Percentiles rank a stretch among this genome's conserved stretches.
Evolutionary conservation across 1,284 basidiomycete genomes (phyloP).

Genomic region (Naganishia sp.): DNA sequence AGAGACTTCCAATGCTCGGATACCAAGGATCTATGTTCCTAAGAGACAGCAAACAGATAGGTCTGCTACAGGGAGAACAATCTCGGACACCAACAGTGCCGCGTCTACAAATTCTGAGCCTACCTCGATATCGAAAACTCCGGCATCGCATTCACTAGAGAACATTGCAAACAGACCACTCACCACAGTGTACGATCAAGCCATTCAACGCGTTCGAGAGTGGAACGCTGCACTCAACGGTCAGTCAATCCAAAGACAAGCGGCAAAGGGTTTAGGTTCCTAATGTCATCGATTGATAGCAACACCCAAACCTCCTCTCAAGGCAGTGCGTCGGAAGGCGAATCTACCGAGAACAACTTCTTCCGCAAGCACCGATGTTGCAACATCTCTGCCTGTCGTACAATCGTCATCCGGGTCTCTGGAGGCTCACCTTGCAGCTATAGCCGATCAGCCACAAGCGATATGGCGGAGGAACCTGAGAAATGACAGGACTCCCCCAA

Average conservation of each 20-base stretch:
- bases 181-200: constrained; percentile 86
- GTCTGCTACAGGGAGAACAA: background rate
- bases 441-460: constrained; percentile 19
- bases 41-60: constrained; percentile 4
- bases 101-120: background rate
- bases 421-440: constrained; percentile 34
- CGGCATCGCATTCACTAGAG: background rate
- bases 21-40: constrained; percentile 6
- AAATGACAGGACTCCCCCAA: background rate
- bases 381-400: constrained; percentile 1
- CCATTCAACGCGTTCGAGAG: constrained; percentile 90
- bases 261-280: constrained; percentile 30
- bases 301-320: constrained; percentile 54
- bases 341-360: constrained; percentile 16
- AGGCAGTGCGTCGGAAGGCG: constrained; percentile 41
- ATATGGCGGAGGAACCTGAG: constrained; percentile 17
- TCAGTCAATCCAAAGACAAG: constrained; percentile 52
- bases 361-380: background rate
- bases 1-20: background rate
- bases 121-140: background rate
- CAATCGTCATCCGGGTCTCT: constrained; percentile 39
- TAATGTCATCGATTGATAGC: constrained; percentile 56
- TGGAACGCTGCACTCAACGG: constrained; percentile 97
- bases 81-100: background rate
- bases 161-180: constrained; percentile 22